Evolutionary conservation across 2,329 filamentous ascomycete species (phyloP), one percentile per base, ranked within the genome.

Genomic region (Neofusicoccum sp.): DNA sequence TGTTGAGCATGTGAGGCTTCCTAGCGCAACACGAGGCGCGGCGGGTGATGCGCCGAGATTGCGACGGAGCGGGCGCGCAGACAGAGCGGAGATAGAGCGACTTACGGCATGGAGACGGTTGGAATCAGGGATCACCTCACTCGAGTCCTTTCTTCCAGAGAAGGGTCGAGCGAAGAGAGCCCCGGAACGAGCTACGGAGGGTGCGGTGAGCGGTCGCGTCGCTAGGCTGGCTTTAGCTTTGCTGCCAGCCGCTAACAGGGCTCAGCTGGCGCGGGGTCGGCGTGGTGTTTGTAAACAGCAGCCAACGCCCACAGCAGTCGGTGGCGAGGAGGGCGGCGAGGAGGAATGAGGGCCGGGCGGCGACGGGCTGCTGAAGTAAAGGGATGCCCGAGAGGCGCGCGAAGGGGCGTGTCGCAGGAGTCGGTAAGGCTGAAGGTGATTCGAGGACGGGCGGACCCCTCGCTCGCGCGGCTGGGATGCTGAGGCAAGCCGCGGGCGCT

Each of bases 41-140:
- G 67, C 71, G 67, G 65, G 67, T 56, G 67, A 68, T 65, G 66
- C 66, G 66, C 69, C 67, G 66, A 70, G 73, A 67, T 67, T 70
- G 69, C 72, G 72, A 37, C 41, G 28, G 16, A 69, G 67, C 68
- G 71, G 67, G 66, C 70, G 72, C 67, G 72, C 68, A 76, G 72
- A 71, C 73, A 70, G 72, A 22, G 22, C 22, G 22, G 22, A 22
- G 22, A 22, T 22, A 22, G 22, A 22, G 75, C 71, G 71, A 77
- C 75, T 77, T 76, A 77, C 75, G 74, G 75, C 76, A 78, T 78
- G 74, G 49, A 70, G 73, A 71, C 70, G 68, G 54, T 47, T 68
- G 45, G 67, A 56, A 64, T 62, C 63, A 68, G 67, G 60, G 68
- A 68, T 69, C 68, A 72, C 70, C 70, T 71, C 66, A 71, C 74